Evolutionary conservation across 2,329 filamentous ascomycete species (phyloP).

Genomic region (Elsinoe arachidis): DNA sequence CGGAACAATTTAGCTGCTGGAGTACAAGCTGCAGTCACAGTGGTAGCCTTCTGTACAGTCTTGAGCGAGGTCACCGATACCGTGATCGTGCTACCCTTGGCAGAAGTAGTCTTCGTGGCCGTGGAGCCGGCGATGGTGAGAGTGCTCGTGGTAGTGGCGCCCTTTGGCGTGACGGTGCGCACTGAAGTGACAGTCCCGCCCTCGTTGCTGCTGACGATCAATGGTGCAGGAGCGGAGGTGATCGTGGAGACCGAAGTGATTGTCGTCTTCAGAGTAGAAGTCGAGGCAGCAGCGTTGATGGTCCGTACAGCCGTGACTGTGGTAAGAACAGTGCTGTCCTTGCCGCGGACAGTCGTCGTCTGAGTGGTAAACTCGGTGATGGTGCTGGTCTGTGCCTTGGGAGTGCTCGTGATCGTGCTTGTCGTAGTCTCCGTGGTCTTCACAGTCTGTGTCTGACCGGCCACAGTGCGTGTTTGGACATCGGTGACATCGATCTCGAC

Average conservation of each 20-base stretch:
- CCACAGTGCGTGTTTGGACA: constrained; percentile 14
- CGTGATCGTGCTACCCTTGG: constrained; percentile 20
- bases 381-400: constrained; percentile 15
- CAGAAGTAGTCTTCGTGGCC: constrained; percentile 21
- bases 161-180: constrained; percentile 22
- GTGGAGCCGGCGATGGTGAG: constrained; percentile 18
- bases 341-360: constrained; percentile 15
- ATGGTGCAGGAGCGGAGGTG: constrained; percentile 19
- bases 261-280: constrained; percentile 17
- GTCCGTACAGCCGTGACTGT: constrained; percentile 17
- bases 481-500: constrained; percentile 20
- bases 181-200: constrained; percentile 20
- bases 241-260: constrained; percentile 18
- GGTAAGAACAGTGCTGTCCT: constrained; percentile 16
- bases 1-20: constrained; percentile 19
- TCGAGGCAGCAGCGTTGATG: constrained; percentile 16
- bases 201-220: constrained; percentile 17
- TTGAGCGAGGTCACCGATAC: constrained; percentile 22
- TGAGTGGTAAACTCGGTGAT: constrained; percentile 9
- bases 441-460: constrained; percentile 14
- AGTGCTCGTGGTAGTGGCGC: constrained; percentile 24
- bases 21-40: constrained; percentile 22
- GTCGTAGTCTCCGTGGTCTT: constrained; percentile 19
- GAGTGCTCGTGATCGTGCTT: constrained; percentile 13
- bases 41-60: constrained; percentile 25